Evolutionary conservation across 208 protist genomes (phyloP).

Genomic region (Crithidia thermophila): DNA sequence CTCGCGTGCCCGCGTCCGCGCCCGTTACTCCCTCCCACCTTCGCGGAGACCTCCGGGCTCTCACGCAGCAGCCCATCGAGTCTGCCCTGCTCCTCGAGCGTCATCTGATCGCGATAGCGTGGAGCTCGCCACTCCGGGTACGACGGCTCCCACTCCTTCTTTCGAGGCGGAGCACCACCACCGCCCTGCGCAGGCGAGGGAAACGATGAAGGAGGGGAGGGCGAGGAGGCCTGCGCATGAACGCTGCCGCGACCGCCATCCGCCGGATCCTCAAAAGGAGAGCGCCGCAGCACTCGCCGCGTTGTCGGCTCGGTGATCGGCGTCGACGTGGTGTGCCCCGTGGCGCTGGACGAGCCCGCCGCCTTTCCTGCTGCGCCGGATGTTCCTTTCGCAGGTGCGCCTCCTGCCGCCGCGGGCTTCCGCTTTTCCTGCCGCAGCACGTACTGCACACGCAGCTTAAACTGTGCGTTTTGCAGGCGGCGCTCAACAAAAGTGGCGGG

Average conservation of each 20-base stretch:
- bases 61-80: slow-evolving; percentile 41
- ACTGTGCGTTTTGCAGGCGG: slow-evolving; percentile 88
- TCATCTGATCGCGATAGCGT: slow-evolving; percentile 63
- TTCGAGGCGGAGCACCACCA: slow-evolving; percentile 15
- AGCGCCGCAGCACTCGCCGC: slow-evolving; percentile 28
- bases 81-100: slow-evolving; percentile 74
- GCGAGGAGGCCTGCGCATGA: not conserved
- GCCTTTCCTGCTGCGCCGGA: not conserved
- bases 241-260: not conserved
- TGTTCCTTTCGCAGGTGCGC: not conserved
- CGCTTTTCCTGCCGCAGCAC: slow-evolving; percentile 67
- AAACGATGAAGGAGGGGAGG: not conserved
- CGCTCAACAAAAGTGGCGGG: slow-evolving; percentile 82
- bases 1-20: not conserved
- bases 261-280: slow-evolving; percentile 20
- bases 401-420: not conserved
- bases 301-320: slow-evolving; percentile 24
- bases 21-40: not conserved
- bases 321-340: slow-evolving; percentile 18
- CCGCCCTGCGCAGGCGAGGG: not conserved
- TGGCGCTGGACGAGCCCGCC: not conserved
- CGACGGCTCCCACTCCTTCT: slow-evolving; percentile 76
- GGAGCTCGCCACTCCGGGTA: slow-evolving; percentile 52
- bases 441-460: slow-evolving; percentile 87
- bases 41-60: not conserved